A percentile compares a stretch with the other conserved stretches of the same genome.
Conservation (phyloP, 2,329 filamentous ascomycete genomes). For the Chrysoporthe cubensis region DNA sequence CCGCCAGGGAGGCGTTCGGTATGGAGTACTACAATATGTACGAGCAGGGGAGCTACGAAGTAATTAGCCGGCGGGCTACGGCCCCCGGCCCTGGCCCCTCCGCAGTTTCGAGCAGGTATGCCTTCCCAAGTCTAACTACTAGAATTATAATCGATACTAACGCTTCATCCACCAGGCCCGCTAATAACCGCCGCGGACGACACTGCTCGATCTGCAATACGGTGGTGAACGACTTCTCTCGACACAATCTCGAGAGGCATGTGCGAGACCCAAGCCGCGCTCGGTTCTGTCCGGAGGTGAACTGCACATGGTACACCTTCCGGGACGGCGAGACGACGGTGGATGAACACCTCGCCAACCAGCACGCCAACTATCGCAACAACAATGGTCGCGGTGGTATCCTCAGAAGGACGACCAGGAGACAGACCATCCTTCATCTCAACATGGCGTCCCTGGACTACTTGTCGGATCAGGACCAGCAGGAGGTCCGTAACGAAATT, state of each 20-base stretch:
- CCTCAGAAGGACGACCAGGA: neutral
- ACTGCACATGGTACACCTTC: neutral
- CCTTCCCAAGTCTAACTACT: neutral
- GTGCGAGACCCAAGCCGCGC: neutral
- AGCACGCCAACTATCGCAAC: neutral
- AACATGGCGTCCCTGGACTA: neutral
- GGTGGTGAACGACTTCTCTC: neutral
- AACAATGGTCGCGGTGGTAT: neutral
- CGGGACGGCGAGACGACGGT: neutral
- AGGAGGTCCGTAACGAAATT: neutral
- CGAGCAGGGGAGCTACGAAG: neutral
- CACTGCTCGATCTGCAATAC: neutral
- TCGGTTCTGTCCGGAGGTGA: neutral
- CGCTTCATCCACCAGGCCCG: neutral
- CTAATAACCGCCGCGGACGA: neutral
- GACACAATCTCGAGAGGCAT: neutral
- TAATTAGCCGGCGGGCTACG: neutral
- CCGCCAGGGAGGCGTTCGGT: neutral
- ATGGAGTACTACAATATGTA: neutral
- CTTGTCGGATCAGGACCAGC: neutral
- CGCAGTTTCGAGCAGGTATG: neutral
- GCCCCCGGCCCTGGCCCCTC: neutral
- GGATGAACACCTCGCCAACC: neutral
- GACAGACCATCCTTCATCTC: neutral
- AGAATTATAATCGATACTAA: too few species aligned